These are phyloP conservation scores for Verticillium isaacii DNA, from an alignment of 2,329 filamentous ascomycete genomes.

Conservation along the genomic window DNA sequence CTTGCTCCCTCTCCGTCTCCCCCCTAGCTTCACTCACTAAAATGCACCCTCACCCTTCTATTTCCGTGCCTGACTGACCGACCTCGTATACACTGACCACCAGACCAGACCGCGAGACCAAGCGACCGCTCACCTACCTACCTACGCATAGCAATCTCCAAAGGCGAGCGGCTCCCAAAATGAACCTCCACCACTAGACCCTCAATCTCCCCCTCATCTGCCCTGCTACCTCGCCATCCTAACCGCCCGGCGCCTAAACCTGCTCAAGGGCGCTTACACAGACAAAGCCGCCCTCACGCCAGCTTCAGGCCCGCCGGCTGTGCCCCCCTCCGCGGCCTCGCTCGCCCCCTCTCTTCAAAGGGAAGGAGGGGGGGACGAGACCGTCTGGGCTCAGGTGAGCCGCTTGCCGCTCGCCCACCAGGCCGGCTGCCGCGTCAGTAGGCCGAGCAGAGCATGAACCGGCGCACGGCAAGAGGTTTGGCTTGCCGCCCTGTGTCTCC, in stretches of 20 bases:
- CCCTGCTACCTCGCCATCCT: slow-evolving; percentile 1
- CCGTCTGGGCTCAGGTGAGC: background rate
- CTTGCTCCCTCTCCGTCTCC: background rate
- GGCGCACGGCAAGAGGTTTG: background rate
- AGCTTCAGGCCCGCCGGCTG: background rate
- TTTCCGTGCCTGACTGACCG: background rate
- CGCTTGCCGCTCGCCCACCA: background rate
- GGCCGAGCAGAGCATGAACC: background rate
- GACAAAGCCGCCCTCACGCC: background rate
- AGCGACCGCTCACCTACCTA: background rate
- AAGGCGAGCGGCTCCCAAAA: background rate
- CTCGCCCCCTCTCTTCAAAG: background rate
- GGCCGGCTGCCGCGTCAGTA: background rate
- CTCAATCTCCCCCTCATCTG: background rate
- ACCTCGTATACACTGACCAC: background rate
- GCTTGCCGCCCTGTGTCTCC: background rate
- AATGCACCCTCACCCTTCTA: background rate
- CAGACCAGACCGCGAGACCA: background rate
- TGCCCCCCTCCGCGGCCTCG: background rate
- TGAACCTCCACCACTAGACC: background rate
- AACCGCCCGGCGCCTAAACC: slow-evolving; percentile 14
- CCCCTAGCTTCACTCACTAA: background rate
- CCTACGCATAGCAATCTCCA: background rate
- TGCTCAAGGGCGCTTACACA: slow-evolving; percentile 10
- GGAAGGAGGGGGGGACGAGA: background rate